phyloP scores from a whole-genome alignment of 2,329 filamentous ascomycete species.

The Fusarium illudens region DNA sequence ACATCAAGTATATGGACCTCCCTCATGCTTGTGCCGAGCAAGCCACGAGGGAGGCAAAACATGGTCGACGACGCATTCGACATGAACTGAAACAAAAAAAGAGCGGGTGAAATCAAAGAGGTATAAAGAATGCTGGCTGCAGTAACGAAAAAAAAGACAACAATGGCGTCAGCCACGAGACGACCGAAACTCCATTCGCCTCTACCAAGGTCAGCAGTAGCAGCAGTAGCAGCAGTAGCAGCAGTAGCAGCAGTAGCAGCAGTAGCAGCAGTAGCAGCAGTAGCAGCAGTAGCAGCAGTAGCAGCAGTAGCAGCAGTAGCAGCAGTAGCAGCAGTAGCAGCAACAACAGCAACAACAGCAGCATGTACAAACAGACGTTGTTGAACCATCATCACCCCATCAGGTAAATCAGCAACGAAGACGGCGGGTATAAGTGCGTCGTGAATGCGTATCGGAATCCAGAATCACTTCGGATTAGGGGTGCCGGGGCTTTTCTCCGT shows the following conservation, averaged over 20 bases:
- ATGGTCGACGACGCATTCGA: conserved; percentile 11
- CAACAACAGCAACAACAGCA: no score
- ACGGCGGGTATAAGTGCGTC: conserved; percentile 47
- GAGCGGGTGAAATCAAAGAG: conserved; percentile 16
- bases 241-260: no score
- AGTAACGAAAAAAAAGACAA: conserved; percentile 31
- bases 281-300: background rate
- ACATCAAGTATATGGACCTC: conserved; percentile 22
- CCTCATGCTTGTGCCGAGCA: conserved; percentile 17
- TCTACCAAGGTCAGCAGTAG: conserved; percentile 31
- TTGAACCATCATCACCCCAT: conserved; percentile 28
- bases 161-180: conserved; percentile 17
- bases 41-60: background rate
- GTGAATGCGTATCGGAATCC: conserved; percentile 44
- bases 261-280: conserved; percentile 6
- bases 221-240: background rate
- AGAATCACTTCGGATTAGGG: conserved; percentile 33
- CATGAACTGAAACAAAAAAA: conserved; percentile 24
- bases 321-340: background rate
- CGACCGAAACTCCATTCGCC: conserved; percentile 42
- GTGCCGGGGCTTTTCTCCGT: conserved; percentile 43
- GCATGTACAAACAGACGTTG: conserved; percentile 41
- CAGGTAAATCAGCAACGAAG: conserved; percentile 36
- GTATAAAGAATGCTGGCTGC: conserved; percentile 28
- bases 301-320: background rate